Evolutionary conservation across 2,329 filamentous ascomycete species (phyloP).

Genomic region (Lasiodiplodia theobromae): DNA sequence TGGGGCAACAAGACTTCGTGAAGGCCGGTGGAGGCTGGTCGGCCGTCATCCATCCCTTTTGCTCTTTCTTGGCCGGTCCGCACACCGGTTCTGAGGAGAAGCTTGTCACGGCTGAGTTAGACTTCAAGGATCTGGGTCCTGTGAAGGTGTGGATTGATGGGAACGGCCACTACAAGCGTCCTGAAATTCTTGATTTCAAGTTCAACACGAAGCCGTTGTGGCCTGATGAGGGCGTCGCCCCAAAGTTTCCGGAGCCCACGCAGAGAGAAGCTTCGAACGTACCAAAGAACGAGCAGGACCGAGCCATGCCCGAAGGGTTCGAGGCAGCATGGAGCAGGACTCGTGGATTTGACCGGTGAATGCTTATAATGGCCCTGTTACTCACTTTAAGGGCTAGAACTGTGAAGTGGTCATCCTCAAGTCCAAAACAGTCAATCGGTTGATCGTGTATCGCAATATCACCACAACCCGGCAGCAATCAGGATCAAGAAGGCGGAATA

Average conservation of each 20-base stretch:
- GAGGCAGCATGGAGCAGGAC: background rate
- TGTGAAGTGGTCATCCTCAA: background rate
- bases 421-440: background rate
- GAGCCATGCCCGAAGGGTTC: background rate
- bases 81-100: conserved; percentile 44
- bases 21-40: conserved; percentile 48
- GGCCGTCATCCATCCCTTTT: conserved; percentile 46
- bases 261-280: background rate
- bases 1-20: conserved; percentile 44
- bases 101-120: conserved; percentile 45
- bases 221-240: conserved; percentile 14
- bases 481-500: background rate
- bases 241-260: background rate
- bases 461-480: background rate
- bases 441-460: background rate
- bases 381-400: background rate
- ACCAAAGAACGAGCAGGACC: background rate
- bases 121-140: conserved; percentile 41
- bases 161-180: conserved; percentile 46
- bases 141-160: conserved; percentile 50
- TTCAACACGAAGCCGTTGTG: conserved; percentile 12
- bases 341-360: background rate
- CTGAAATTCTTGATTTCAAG: conserved; percentile 45
- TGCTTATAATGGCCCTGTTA: background rate
- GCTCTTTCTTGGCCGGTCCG: conserved; percentile 44